These are phyloP conservation scores for Hygrocybe punicea DNA, from an alignment of 768 basidiomycete species.

Conservation along the genomic window DNA sequence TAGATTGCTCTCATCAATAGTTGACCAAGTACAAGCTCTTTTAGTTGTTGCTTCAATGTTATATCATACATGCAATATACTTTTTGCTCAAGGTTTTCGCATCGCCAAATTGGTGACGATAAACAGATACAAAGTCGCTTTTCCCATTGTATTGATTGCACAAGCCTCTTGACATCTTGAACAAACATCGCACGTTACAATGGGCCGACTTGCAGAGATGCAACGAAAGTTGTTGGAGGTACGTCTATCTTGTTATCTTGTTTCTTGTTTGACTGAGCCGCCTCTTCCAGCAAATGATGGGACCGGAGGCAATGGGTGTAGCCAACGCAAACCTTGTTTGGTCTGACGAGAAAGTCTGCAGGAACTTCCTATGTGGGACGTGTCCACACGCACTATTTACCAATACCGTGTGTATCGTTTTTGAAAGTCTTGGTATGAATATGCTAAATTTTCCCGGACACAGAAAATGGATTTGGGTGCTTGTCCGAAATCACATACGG, in stretches of 20 bases:
- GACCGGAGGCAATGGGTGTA: slow-evolving; percentile 98
- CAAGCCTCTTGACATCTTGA: too few species aligned
- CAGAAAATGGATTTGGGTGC: slow-evolving; percentile 99
- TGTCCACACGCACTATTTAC: slow-evolving; percentile 97
- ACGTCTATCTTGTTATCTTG: slow-evolving; percentile 10
- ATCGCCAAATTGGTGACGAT: background rate
- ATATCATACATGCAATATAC: background rate
- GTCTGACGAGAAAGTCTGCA: slow-evolving; percentile 97
- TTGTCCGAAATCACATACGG: slow-evolving; percentile 95
- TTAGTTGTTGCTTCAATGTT: background rate
- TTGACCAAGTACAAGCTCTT: too few species aligned
- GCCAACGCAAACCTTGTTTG: slow-evolving; percentile 88
- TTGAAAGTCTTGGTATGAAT: slow-evolving; percentile 4
- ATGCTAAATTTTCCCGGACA: background rate
- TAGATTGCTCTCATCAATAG: too few species aligned
- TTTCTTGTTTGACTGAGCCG: slow-evolving; percentile 44
- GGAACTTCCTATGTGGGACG: slow-evolving; percentile 97
- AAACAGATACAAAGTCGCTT: slow-evolving; percentile 5
- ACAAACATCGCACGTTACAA: slow-evolving; percentile 25
- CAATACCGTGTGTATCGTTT: slow-evolving; percentile 73
- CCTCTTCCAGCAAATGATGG: slow-evolving; percentile 92
- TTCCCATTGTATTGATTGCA: too few species aligned
- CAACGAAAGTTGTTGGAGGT: slow-evolving; percentile 84
- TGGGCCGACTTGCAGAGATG: slow-evolving; percentile 97
- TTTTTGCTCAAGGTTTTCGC: background rate